Conservation (phyloP, 192 early-diverging fungal species). For the Coemansia sp. region DNA sequence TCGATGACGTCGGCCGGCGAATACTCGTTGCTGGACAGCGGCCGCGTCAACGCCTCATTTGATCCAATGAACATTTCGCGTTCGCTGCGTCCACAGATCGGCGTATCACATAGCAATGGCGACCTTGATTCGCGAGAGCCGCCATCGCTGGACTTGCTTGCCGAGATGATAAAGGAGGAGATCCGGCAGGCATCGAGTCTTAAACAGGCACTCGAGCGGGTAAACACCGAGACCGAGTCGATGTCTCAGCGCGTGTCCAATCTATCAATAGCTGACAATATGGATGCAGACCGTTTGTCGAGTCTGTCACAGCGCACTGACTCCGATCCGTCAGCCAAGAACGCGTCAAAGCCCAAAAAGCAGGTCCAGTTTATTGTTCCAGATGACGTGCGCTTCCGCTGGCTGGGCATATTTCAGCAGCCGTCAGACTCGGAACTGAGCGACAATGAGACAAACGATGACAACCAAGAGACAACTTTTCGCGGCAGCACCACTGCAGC, state of each 20-base stretch:
- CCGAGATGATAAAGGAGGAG: constrained; percentile 55
- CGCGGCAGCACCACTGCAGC: not conserved
- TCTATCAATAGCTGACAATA: constrained; percentile 12
- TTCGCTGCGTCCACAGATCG: constrained; percentile 8
- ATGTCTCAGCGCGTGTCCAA: constrained; percentile 34
- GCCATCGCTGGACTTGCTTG: constrained; percentile 45
- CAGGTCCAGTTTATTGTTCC: constrained; percentile 50
- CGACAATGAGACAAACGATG: not conserved
- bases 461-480: constrained; percentile 1
- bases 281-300: not conserved
- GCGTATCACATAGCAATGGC: not conserved
- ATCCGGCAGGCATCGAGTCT: constrained; percentile 52
- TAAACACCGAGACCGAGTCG: constrained; percentile 31
- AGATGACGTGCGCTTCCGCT: constrained; percentile 53
- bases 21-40: constrained; percentile 48
- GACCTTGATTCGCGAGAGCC: constrained; percentile 20
- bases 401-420: constrained; percentile 51
- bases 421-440: constrained; percentile 25
- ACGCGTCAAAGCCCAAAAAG: constrained; percentile 7
- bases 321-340: too few relatives aligned
- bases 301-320: not conserved
- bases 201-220: constrained; percentile 44
- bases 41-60: constrained; percentile 18
- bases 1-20: constrained; percentile 49
- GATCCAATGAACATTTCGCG: constrained; percentile 24